phyloP scores from a whole-genome alignment of 176 grass and related monocot species.

The Cenchrus purpureus region DNA sequence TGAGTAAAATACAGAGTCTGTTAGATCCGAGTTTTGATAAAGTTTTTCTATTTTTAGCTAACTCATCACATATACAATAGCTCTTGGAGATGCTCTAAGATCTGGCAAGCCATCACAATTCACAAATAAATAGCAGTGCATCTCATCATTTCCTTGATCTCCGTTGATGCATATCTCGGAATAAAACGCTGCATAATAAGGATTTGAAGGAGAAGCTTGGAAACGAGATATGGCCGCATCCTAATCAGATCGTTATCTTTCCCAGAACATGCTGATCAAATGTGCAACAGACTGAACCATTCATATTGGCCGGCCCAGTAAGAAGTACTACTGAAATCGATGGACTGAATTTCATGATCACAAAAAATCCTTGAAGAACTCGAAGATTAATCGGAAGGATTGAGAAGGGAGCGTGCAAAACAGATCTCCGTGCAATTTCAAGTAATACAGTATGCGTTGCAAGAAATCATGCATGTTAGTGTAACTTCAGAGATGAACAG shows the following conservation, averaged over 20 bases:
- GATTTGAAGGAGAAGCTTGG: neutral
- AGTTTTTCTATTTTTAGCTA: too few relatives aligned
- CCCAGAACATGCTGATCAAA: slow-evolving; percentile 7
- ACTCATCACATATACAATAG: too few relatives aligned
- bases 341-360: neutral
- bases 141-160: slow-evolving; percentile 16
- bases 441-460: neutral
- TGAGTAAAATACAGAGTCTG: too few relatives aligned
- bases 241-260: neutral
- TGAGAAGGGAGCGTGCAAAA: neutral
- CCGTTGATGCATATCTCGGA: neutral
- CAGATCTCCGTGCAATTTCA: neutral
- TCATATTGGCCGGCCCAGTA: neutral
- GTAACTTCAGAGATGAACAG: slow-evolving; percentile 13
- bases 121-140: slow-evolving; percentile 7
- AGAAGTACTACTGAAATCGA: neutral
- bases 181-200: neutral
- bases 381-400: neutral
- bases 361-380: too few relatives aligned
- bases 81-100: neutral
- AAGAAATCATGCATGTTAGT: neutral
- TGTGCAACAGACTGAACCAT: neutral
- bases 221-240: slow-evolving; percentile 2
- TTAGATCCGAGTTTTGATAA: too few relatives aligned
- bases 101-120: neutral